A percentile compares a stretch with the other conserved stretches of the same genome.
Evolutionary conservation across 2,329 filamentous ascomycete genomes (phyloP).

Genomic region (Cladosporium sp.): DNA sequence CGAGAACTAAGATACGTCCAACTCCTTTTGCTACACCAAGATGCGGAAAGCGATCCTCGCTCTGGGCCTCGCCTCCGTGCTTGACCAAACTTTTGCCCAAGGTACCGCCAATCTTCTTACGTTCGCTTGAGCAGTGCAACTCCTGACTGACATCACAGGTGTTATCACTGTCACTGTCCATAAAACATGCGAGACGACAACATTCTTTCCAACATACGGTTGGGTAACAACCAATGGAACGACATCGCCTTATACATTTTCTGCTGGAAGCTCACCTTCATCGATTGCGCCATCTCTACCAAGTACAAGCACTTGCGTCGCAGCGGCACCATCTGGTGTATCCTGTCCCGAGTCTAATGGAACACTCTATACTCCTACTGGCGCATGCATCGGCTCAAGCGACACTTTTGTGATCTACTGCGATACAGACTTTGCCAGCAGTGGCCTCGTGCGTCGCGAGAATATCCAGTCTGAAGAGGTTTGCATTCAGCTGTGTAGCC

Average conservation of each 20-base stretch:
- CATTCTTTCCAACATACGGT: slow-evolving; percentile 7
- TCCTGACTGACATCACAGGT: not conserved
- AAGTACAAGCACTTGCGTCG: slow-evolving; percentile 7
- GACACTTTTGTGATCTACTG: slow-evolving; percentile 3
- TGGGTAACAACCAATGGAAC: slow-evolving; percentile 11
- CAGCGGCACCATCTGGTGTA: not conserved
- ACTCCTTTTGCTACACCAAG: no score
- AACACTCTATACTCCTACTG: slow-evolving; percentile 13
- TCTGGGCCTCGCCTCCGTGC: not conserved
- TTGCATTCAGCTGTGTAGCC: slow-evolving; percentile 1
- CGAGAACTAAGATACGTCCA: not conserved
- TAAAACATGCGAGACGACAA: slow-evolving; percentile 5
- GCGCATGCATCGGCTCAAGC: slow-evolving; percentile 5
- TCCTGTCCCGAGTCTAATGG: slow-evolving; percentile 10
- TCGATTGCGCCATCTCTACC: not conserved
- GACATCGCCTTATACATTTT: slow-evolving; percentile 6
- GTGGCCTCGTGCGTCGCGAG: not conserved
- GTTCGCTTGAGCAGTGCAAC: not conserved
- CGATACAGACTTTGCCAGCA: not conserved
- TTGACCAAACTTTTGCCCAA: not conserved
- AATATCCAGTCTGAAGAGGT: not conserved
- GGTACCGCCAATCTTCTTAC: not conserved
- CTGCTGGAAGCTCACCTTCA: not conserved
- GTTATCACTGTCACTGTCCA: slow-evolving; percentile 10
- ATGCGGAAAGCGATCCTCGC: not conserved